Evolutionary conservation across 345 rosid species (phyloP).

Genomic region (Adansonia digitata): DNA sequence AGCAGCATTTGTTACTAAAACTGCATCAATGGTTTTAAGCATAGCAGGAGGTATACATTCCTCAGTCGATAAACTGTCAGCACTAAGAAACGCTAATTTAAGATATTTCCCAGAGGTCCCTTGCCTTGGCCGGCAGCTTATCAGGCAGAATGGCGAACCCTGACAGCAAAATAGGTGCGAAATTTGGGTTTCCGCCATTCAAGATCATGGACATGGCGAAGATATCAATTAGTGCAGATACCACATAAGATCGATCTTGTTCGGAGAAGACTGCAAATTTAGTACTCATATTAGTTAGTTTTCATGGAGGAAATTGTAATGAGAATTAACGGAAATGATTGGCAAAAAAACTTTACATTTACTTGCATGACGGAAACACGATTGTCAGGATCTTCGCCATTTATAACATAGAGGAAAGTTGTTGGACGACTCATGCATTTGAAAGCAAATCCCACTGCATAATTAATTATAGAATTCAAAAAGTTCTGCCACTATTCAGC

Average conservation of each 20-base stretch:
- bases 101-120: conserved; percentile 24
- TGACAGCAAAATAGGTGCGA: conserved; percentile 24
- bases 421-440: conserved; percentile 10
- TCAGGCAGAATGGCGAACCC: conserved; percentile 45
- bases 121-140: not conserved
- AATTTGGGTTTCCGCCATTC: conserved; percentile 28
- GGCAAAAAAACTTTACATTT: conserved; percentile 24
- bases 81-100: conserved; percentile 25
- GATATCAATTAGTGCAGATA: conserved; percentile 39
- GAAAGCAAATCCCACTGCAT: conserved; percentile 47
- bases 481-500: too few relatives aligned
- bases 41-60: not conserved
- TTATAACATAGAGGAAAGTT: conserved; percentile 18
- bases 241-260: not conserved
- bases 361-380: conserved; percentile 30
- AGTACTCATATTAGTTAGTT: not conserved
- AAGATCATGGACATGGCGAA: conserved; percentile 18
- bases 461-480: not conserved
- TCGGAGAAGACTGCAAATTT: conserved; percentile 19
- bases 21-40: not conserved
- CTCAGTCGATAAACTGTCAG: conserved; percentile 7
- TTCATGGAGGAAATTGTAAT: not conserved
- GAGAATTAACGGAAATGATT: not conserved
- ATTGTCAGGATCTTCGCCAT: conserved; percentile 25
- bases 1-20: not conserved